Percentiles rank a stretch among this genome's conserved stretches.
Conservation (phyloP, 106 monocot species). For the Gastrodia elata region DNA sequence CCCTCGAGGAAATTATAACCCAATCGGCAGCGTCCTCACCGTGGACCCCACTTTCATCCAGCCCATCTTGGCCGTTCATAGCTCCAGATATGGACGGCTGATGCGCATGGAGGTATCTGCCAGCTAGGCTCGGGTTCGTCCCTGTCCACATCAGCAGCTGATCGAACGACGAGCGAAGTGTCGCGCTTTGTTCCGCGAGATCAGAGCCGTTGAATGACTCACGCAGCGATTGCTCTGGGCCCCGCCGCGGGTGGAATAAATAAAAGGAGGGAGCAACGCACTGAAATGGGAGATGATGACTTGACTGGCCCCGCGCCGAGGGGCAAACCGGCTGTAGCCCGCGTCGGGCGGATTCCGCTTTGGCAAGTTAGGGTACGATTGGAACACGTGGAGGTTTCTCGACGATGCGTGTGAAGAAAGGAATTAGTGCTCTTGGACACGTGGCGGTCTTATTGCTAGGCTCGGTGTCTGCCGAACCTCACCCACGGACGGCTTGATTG, state of each 20-base stretch:
- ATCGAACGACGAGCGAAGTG: neutral
- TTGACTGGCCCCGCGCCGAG: constrained; percentile 6
- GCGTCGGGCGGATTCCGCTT: neutral
- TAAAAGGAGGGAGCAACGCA: constrained; percentile 2
- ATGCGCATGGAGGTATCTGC: neutral
- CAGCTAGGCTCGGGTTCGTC: constrained; percentile 5
- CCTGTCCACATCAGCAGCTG: neutral
- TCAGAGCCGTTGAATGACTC: neutral
- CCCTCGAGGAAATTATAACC: constrained; percentile 1
- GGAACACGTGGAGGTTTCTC: neutral
- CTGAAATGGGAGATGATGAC: constrained; percentile 13
- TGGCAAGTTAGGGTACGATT: neutral
- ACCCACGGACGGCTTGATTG: constrained; percentile 11
- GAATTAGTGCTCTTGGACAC: constrained; percentile 10
- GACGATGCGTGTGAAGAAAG: constrained; percentile 3
- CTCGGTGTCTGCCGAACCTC: neutral
- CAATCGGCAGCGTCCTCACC: neutral
- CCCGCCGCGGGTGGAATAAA: neutral
- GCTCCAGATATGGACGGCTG: neutral
- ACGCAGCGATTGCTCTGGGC: neutral
- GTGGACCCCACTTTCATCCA: neutral
- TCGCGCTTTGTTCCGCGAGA: neutral
- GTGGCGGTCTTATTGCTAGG: constrained; percentile 6
- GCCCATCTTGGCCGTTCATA: neutral
- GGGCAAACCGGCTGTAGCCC: constrained; percentile 9